A percentile compares a stretch with the other conserved stretches of the same genome.
Conservation (phyloP, 2,329 filamentous ascomycete species). For the Aspergillus awamori region DNA sequence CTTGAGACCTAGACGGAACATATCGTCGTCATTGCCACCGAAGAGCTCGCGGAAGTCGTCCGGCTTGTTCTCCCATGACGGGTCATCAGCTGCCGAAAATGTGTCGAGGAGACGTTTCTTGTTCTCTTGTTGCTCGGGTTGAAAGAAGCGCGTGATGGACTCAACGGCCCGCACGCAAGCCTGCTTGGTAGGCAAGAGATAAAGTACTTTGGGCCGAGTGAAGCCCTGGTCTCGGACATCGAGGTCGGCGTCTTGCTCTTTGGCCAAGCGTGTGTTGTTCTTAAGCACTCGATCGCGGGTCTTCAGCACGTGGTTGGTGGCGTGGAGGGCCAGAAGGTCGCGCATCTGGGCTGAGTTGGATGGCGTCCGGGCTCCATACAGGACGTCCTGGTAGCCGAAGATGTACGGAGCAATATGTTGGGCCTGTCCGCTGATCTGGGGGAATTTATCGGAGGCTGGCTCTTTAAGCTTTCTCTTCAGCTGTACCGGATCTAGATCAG, state of each 20-base stretch:
- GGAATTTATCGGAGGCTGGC: conserved; percentile 56
- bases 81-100: conserved; percentile 70
- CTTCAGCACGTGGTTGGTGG: conserved; percentile 89
- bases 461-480: conserved; percentile 72
- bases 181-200: conserved; percentile 85
- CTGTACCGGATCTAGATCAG: conserved; percentile 48
- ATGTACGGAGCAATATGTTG: conserved; percentile 69
- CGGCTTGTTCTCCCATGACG: conserved; percentile 73
- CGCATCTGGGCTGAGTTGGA: conserved; percentile 70
- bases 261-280: conserved; percentile 79
- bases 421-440: conserved; percentile 64
- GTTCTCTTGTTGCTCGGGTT: conserved; percentile 92
- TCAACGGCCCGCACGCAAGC: conserved; percentile 79
- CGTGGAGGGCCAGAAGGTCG: conserved; percentile 76
- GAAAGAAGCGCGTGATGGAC: conserved; percentile 72
- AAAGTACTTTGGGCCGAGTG: conserved; percentile 88
- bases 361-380: conserved; percentile 73
- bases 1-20: conserved; percentile 94
- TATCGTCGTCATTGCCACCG: conserved; percentile 93
- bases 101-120: conserved; percentile 86
- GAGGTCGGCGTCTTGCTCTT: conserved; percentile 66
- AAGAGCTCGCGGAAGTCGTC: conserved; percentile 89
- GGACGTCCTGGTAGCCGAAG: conserved; percentile 79
- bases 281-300: conserved; percentile 90
- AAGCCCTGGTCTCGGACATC: conserved; percentile 93